Percentiles rank a stretch among this genome's conserved stretches.
Evolutionary conservation across 179 eudicot genomes (phyloP).

Genomic region (Spinacia oleracea): DNA sequence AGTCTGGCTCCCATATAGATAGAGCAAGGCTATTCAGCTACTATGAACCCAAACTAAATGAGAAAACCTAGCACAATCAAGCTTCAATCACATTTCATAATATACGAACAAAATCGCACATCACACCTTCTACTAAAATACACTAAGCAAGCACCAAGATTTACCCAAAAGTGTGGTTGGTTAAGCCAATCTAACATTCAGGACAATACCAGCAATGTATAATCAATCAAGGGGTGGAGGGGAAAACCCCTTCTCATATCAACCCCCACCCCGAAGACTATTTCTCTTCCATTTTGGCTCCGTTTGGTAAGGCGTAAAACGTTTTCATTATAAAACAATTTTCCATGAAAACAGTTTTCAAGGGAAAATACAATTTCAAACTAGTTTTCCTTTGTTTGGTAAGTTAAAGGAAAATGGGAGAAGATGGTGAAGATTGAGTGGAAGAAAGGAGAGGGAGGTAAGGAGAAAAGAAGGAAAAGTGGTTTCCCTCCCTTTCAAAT

Average conservation of each 20-base stretch:
- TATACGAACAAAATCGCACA: background rate
- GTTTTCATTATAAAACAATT: no score
- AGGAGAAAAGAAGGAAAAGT: no score
- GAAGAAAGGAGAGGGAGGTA: no score
- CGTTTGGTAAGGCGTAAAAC: no score
- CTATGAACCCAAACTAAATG: background rate
- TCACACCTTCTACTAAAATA: background rate
- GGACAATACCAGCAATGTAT: background rate
- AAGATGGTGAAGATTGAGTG: no score
- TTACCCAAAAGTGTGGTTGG: background rate
- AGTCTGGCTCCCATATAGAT: no score
- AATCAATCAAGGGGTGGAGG: background rate
- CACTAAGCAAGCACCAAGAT: background rate
- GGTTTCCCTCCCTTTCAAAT: no score
- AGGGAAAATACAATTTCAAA: no score
- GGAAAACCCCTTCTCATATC: background rate
- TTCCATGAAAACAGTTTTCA: no score
- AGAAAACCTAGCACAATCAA: background rate
- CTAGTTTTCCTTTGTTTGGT: no score
- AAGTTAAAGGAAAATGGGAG: no score
- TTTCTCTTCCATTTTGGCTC: background rate
- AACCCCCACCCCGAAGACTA: background rate
- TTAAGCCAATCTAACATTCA: no score
- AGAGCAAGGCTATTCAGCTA: background rate
- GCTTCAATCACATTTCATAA: slow-evolving; percentile 1